Percentiles rank a stretch among this genome's conserved stretches.
These are phyloP conservation scores for Guillardia theta DNA, from an alignment of 78 protist species.

Conservation along the genomic window DNA sequence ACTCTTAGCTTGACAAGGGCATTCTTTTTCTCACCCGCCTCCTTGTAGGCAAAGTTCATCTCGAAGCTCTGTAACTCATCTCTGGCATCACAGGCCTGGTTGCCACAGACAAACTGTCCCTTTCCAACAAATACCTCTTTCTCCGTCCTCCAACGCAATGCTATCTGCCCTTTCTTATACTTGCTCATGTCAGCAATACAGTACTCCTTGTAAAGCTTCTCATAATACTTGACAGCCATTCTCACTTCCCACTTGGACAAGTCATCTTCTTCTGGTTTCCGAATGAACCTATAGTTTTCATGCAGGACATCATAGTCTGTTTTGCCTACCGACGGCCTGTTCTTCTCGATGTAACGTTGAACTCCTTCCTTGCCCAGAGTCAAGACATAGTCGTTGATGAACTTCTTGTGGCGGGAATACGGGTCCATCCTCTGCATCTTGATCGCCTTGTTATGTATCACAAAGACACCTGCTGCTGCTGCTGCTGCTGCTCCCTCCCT, in stretches of 20 bases:
- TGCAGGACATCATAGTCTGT: neutral
- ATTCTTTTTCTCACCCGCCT: neutral
- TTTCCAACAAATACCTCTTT: slow-evolving; percentile 10
- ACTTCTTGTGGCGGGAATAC: slow-evolving; percentile 13
- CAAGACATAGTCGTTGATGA: slow-evolving; percentile 17
- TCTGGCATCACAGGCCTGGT: neutral
- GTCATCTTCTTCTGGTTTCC: neutral
- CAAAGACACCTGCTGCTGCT: too few relatives aligned
- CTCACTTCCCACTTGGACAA: slow-evolving; percentile 25
- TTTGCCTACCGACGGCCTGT: neutral
- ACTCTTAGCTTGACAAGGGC: slow-evolving; percentile 43
- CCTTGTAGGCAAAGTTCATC: slow-evolving; percentile 41
- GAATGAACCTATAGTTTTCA: slow-evolving; percentile 15
- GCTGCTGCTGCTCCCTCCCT: too few relatives aligned
- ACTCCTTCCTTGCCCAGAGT: neutral
- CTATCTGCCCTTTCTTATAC: neutral
- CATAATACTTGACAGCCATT: neutral
- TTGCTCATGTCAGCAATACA: neutral
- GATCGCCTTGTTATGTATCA: too few relatives aligned
- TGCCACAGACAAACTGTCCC: slow-evolving; percentile 24
- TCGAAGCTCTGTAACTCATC: slow-evolving; percentile 17
- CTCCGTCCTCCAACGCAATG: slow-evolving; percentile 37
- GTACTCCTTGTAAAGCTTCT: slow-evolving; percentile 25
- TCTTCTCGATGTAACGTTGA: neutral
- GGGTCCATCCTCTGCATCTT: neutral